phyloP scores from a whole-genome alignment of 768 basidiomycete species.

The Russula earlei region DNA sequence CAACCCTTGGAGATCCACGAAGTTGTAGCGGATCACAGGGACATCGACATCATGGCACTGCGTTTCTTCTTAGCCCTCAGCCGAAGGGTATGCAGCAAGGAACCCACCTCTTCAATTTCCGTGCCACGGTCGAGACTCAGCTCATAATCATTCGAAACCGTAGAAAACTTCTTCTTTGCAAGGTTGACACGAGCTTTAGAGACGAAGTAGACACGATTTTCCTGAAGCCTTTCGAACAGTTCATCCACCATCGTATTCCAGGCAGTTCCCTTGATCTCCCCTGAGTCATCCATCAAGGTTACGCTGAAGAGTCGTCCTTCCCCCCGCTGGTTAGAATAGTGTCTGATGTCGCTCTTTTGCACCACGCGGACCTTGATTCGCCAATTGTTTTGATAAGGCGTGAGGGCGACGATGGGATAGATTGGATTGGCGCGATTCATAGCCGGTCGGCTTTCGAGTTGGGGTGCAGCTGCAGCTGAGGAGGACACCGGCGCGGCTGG shows the following conservation, averaged over 20 bases:
- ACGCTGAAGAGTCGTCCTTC: slow-evolving; percentile 94
- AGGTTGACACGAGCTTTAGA: slow-evolving; percentile 88
- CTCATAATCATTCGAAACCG: slow-evolving; percentile 87
- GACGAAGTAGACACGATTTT: slow-evolving; percentile 87
- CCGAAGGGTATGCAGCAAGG: not conserved
- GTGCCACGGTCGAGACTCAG: slow-evolving; percentile 77
- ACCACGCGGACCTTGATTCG: slow-evolving; percentile 93
- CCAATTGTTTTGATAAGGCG: slow-evolving; percentile 98
- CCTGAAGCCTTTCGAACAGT: slow-evolving; percentile 76
- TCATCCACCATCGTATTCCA: slow-evolving; percentile 83
- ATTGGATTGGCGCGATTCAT: slow-evolving; percentile 29
- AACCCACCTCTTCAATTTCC: slow-evolving; percentile 70
- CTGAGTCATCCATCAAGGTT: slow-evolving; percentile 90
- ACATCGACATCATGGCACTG: slow-evolving; percentile 80
- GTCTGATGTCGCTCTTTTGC: slow-evolving; percentile 78
- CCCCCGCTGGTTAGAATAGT: slow-evolving; percentile 83
- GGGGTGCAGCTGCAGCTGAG: not conserved
- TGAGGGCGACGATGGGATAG: slow-evolving; percentile 88
- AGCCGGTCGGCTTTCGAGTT: slow-evolving; percentile 5
- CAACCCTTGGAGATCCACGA: slow-evolving; percentile 56
- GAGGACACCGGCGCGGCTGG: slow-evolving; percentile 21
- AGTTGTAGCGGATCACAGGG: slow-evolving; percentile 79
- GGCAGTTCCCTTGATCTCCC: slow-evolving; percentile 82
- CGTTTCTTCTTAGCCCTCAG: not conserved
- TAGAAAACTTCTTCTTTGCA: slow-evolving; percentile 94